These are phyloP conservation scores for Colletotrichum magnum DNA, from an alignment of 2,329 filamentous ascomycete genomes.

Conservation along the genomic window DNA sequence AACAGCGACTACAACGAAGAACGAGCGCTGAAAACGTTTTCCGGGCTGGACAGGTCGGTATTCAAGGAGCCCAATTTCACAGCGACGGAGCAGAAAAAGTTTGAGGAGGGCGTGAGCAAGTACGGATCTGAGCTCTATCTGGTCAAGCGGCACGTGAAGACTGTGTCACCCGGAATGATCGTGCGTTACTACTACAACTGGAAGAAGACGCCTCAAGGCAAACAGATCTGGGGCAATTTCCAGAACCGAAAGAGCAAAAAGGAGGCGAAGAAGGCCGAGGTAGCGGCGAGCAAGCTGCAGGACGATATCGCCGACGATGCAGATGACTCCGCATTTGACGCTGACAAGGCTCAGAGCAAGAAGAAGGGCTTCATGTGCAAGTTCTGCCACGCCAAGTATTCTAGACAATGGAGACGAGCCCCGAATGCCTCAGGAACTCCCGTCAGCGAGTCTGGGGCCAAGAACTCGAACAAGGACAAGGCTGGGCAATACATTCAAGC, in stretches of 20 bases:
- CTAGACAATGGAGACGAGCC: slow-evolving; percentile 92
- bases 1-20: slow-evolving; percentile 79
- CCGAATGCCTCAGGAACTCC: slow-evolving; percentile 82
- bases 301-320: slow-evolving; percentile 93
- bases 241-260: slow-evolving; percentile 92
- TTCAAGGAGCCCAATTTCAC: slow-evolving; percentile 89
- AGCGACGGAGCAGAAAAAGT: slow-evolving; percentile 85
- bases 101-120: slow-evolving; percentile 91
- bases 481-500: slow-evolving; percentile 81
- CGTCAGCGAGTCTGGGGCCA: slow-evolving; percentile 74
- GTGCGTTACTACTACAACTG: slow-evolving; percentile 97
- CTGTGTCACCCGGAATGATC: slow-evolving; percentile 82
- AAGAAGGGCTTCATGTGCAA: slow-evolving; percentile 94
- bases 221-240: slow-evolving; percentile 91
- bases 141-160: slow-evolving; percentile 89
- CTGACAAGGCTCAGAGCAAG: slow-evolving; percentile 82
- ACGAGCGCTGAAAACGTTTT: slow-evolving; percentile 78
- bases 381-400: slow-evolving; percentile 85
- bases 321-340: slow-evolving; percentile 97
- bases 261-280: slow-evolving; percentile 81
- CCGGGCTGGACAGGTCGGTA: slow-evolving; percentile 76
- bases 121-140: slow-evolving; percentile 91
- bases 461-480: slow-evolving; percentile 83
- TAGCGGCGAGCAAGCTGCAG: slow-evolving; percentile 80
- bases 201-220: slow-evolving; percentile 93